phyloP scores from a whole-genome alignment of 75 land plant species.

The Picea glauca region DNA sequence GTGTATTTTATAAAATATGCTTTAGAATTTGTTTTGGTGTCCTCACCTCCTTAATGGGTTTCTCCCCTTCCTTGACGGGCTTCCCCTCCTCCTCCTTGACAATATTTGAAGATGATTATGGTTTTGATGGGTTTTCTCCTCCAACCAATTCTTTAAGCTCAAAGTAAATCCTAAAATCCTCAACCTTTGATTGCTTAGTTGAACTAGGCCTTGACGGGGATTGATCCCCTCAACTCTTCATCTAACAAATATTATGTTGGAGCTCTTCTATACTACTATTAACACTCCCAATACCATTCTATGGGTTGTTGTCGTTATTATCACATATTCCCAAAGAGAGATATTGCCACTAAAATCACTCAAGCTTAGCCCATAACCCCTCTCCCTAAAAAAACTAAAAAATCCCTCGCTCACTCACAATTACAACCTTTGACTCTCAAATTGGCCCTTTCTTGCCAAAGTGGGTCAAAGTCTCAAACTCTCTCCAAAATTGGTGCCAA shows the following conservation, averaged over 20 bases:
- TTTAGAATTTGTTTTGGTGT: background rate
- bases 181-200: conserved; percentile 48
- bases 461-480: too few species aligned
- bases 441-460: too few species aligned
- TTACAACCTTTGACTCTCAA: too few species aligned
- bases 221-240: conserved; percentile 46
- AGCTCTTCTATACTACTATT: conserved; percentile 41
- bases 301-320: background rate
- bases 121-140: conserved; percentile 7
- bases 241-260: conserved; percentile 58
- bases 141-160: conserved; percentile 59
- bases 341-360: too few species aligned
- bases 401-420: too few species aligned
- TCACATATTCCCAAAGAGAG: too few species aligned
- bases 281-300: background rate
- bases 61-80: conserved; percentile 18
- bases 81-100: too few species aligned
- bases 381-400: too few species aligned
- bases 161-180: conserved; percentile 66
- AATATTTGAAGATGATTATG: too few species aligned
- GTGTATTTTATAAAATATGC: too few species aligned
- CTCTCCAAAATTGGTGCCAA: too few species aligned
- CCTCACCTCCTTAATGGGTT: conserved; percentile 24
- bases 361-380: too few species aligned
- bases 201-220: conserved; percentile 36